Evolutionary conservation across 2,329 filamentous ascomycete species (phyloP).

Genomic region (Amauroascus verrucosus): DNA sequence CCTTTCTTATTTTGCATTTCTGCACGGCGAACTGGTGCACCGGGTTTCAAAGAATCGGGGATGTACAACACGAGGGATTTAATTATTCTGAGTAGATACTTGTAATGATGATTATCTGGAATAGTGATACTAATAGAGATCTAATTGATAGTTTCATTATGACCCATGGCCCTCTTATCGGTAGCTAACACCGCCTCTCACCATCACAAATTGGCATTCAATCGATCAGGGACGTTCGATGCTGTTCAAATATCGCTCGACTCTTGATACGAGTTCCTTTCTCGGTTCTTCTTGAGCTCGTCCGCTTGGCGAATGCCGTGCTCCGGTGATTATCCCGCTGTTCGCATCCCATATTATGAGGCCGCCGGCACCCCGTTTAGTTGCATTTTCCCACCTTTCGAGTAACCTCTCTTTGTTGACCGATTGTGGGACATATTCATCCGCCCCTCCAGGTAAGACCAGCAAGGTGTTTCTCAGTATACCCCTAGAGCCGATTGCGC

Average conservation of each 20-base stretch:
- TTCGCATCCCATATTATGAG: constrained; percentile 38
- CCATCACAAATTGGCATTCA: not conserved
- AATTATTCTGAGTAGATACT: constrained; percentile 12
- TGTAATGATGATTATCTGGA: constrained; percentile 3
- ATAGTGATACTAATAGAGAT: constrained; percentile 9
- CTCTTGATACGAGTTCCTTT: constrained; percentile 27
- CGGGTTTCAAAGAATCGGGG: constrained; percentile 6
- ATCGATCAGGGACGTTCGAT: constrained; percentile 17
- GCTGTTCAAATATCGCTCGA: constrained; percentile 27
- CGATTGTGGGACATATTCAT: constrained; percentile 37
- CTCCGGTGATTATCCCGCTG: constrained; percentile 40
- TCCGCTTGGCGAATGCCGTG: constrained; percentile 41
- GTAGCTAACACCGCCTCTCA: not conserved
- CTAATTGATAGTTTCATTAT: not conserved
- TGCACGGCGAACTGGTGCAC: constrained; percentile 14
- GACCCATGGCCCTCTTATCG: not conserved
- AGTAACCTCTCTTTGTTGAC: constrained; percentile 39
- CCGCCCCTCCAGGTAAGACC: constrained; percentile 38
- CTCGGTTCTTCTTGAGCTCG: constrained; percentile 38
- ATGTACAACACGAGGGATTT: constrained; percentile 12
- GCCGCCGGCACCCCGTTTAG: constrained; percentile 25
- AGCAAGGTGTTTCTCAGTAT: constrained; percentile 33
- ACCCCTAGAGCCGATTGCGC: constrained; percentile 33
- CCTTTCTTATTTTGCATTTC: constrained; percentile 14
- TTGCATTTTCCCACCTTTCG: constrained; percentile 35